Conservation (phyloP, 2,329 filamentous ascomycete genomes). For the Calonectria ilicicola region DNA sequence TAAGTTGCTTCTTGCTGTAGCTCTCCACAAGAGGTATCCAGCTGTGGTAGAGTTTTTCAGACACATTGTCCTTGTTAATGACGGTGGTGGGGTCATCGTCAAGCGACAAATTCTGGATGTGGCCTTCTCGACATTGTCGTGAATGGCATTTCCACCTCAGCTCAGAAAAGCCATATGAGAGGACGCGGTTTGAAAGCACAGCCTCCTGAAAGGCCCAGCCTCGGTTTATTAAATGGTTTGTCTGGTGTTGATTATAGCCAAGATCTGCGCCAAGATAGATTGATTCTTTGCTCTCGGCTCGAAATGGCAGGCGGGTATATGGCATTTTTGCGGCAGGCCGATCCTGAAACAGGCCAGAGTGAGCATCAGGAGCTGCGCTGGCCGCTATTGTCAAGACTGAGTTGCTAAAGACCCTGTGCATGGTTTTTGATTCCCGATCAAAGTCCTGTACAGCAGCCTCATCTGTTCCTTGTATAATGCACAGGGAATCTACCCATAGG, state of each 20-base stretch:
- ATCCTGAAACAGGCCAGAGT: background rate
- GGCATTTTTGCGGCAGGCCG: background rate
- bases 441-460: background rate
- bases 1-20: background rate
- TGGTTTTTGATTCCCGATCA: background rate
- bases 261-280: background rate
- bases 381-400: background rate
- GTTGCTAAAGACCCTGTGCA: background rate
- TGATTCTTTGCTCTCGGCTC: background rate
- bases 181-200: background rate
- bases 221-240: background rate
- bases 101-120: background rate
- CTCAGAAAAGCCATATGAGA: background rate
- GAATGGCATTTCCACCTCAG: background rate
- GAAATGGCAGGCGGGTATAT: background rate
- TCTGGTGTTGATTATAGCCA: background rate
- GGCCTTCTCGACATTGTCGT: background rate
- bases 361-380: background rate
- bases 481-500: constrained; percentile 14
- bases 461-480: constrained; percentile 10
- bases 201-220: background rate
- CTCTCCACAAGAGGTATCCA: background rate
- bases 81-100: background rate
- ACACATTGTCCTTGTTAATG: background rate
- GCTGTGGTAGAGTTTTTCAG: background rate